Conservation (phyloP, 305 asterid genomes). For the Fraxinus latifolia region DNA sequence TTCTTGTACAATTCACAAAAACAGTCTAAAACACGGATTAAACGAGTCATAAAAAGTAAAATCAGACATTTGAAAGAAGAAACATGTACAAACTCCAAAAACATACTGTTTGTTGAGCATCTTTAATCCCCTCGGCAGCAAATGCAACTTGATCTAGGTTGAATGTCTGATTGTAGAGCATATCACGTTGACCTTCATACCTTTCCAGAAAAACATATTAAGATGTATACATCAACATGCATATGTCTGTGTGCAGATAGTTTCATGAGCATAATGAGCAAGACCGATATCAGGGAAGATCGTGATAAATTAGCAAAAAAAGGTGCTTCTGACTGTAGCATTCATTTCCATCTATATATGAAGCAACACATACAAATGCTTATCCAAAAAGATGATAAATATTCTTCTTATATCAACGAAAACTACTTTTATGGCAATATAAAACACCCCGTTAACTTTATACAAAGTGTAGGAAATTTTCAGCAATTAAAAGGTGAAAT, state of each 20-base stretch:
- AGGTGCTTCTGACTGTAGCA: not conserved
- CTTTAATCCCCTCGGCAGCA: slow-evolving; percentile 95
- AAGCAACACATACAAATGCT: not conserved
- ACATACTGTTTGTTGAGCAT: slow-evolving; percentile 97
- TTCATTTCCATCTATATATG: slow-evolving; percentile 5
- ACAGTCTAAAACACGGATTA: not conserved
- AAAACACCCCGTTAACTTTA: not conserved
- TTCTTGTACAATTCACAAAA: not conserved
- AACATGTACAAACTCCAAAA: slow-evolving; percentile 22
- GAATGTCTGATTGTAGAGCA: slow-evolving; percentile 89
- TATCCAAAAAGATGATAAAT: slow-evolving; percentile 1
- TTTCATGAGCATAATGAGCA: not conserved
- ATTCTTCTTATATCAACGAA: not conserved
- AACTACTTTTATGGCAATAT: not conserved
- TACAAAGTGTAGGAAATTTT: not conserved
- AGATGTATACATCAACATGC: slow-evolving; percentile 16
- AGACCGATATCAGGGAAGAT: not conserved
- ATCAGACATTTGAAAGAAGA: slow-evolving; percentile 13
- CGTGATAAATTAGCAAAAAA: not conserved
- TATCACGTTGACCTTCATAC: slow-evolving; percentile 95
- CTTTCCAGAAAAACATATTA: slow-evolving; percentile 30
- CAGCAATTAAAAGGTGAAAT: not conserved
- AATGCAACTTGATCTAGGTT: slow-evolving; percentile 92
- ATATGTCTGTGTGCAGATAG: not conserved
- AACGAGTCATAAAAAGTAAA: not conserved